phyloP scores from a whole-genome alignment of 179 eudicot genomes.

The Beta lomatogona region DNA sequence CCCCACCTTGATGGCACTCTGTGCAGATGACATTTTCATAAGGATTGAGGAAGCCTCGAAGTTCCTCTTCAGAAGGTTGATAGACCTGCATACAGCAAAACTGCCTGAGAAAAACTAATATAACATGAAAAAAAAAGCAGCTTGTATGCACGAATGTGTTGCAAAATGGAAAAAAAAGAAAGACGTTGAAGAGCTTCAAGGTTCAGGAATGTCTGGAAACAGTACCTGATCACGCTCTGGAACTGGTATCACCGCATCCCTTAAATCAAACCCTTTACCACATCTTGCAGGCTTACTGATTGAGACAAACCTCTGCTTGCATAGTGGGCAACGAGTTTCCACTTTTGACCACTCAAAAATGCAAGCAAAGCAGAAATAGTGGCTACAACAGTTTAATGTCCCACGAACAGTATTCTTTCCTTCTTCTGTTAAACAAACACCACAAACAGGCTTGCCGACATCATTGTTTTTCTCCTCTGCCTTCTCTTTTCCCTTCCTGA shows the following conservation, averaged over 20 bases:
- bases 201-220: background rate
- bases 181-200: background rate
- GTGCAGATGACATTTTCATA: conserved; percentile 87
- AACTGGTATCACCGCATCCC: conserved; percentile 57
- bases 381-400: conserved; percentile 82
- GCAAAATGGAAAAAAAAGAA: background rate
- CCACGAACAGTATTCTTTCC: conserved; percentile 75
- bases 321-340: conserved; percentile 95
- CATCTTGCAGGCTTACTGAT: conserved; percentile 68
- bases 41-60: conserved; percentile 74
- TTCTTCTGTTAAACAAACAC: conserved; percentile 91
- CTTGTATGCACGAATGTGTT: background rate
- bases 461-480: conserved; percentile 53
- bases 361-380: conserved; percentile 89
- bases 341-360: conserved; percentile 98
- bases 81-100: conserved; percentile 58
- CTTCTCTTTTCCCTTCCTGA: conserved; percentile 85
- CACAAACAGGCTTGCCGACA: conserved; percentile 73
- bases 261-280: conserved; percentile 58
- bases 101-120: conserved; percentile 8
- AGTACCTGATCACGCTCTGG: conserved; percentile 97
- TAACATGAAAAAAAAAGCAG: background rate
- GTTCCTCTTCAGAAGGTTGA: conserved; percentile 91
- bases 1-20: conserved; percentile 93
- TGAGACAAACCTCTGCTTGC: conserved; percentile 84